phyloP scores from a whole-genome alignment of 768 basidiomycete genomes.

The Pleurotus tuber-regium region DNA sequence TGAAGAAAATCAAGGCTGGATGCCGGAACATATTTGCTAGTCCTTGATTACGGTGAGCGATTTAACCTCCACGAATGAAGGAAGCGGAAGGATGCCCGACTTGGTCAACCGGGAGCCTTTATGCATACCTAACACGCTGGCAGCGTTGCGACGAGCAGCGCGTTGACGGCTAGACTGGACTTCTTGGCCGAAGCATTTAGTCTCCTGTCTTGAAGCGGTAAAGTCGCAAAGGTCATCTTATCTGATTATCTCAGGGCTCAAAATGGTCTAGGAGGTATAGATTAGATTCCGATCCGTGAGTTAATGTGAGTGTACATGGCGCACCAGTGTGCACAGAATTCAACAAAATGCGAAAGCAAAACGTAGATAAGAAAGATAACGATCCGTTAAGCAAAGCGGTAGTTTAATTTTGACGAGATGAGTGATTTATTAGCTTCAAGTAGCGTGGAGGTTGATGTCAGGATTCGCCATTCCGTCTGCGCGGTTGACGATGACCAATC shows the following conservation, averaged over 20 bases:
- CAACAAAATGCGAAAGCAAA: too few relatives aligned
- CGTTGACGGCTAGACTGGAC: neutral
- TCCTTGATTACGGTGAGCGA: too few relatives aligned
- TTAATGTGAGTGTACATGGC: neutral
- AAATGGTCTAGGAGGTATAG: neutral
- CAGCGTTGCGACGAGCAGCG: neutral
- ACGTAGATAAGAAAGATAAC: too few relatives aligned
- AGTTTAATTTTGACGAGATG: too few relatives aligned
- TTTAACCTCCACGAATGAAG: too few relatives aligned
- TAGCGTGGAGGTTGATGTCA: neutral
- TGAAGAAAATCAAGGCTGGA: neutral
- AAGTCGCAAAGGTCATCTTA: neutral
- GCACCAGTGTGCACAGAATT: too few relatives aligned
- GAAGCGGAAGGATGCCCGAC: too few relatives aligned
- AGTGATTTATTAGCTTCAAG: too few relatives aligned
- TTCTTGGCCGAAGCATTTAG: neutral
- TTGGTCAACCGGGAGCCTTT: too few relatives aligned
- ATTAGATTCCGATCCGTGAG: neutral
- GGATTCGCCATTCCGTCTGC: conserved; percentile 18
- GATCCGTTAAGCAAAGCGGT: too few relatives aligned
- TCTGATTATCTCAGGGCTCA: too few relatives aligned
- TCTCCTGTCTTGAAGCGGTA: neutral
- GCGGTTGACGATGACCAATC: conserved; percentile 39
- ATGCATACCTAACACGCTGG: neutral
- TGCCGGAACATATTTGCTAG: neutral